Percentiles rank a stretch among this genome's conserved stretches.
These are phyloP conservation scores for Fennellomyces sp. DNA, from an alignment of 371 early-diverging fungal species.

Conservation along the genomic window DNA sequence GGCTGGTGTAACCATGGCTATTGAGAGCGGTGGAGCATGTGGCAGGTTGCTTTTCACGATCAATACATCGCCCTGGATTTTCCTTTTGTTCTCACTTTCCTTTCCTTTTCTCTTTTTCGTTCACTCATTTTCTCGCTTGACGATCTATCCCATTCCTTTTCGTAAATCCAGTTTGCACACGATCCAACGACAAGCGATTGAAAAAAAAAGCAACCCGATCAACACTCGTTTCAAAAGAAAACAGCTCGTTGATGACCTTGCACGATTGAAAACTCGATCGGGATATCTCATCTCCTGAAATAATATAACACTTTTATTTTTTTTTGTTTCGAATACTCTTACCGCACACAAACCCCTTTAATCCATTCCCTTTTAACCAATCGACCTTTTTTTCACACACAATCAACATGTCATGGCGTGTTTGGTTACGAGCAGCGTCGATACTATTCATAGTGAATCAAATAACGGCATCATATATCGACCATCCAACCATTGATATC, in stretches of 20 bases:
- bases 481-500: constrained; percentile 40
- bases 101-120: not conserved
- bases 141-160: constrained; percentile 1
- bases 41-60: constrained; percentile 5
- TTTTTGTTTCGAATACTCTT: not conserved
- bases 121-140: not conserved
- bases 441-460: not conserved
- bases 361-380: not conserved
- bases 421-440: not conserved
- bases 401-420: constrained; percentile 7
- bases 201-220: not conserved
- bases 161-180: not conserved
- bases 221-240: not conserved
- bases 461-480: constrained; percentile 24
- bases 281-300: constrained; percentile 16
- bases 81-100: not conserved
- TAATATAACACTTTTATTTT: constrained; percentile 8
- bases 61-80: not conserved
- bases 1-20: constrained; percentile 10
- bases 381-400: not conserved
- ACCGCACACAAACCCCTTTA: not conserved
- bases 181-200: no score
- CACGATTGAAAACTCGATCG: constrained; percentile 6
- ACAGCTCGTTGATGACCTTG: constrained; percentile 6
- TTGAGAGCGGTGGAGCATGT: not conserved